A percentile compares a stretch with the other conserved stretches of the same genome.
phyloP scores from a whole-genome alignment of 495 filamentous ascomycete species.

The Neurospora sp. region DNA sequence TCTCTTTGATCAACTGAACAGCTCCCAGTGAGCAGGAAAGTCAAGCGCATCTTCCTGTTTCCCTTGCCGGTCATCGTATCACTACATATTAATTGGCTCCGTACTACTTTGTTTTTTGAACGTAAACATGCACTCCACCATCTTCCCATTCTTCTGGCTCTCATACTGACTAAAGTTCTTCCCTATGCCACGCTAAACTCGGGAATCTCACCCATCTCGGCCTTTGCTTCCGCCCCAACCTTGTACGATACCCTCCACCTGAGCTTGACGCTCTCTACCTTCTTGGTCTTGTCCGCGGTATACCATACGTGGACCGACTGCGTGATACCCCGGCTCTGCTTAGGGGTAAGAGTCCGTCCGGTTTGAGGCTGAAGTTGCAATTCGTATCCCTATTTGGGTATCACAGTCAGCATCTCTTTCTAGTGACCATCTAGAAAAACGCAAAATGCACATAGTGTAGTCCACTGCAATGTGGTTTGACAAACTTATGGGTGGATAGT shows the following conservation, averaged over 20 bases:
- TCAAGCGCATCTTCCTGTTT: background rate
- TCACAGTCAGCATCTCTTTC: background rate
- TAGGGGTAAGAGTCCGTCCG: conserved; percentile 60
- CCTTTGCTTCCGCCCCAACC: conserved; percentile 47
- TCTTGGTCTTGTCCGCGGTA: conserved; percentile 53
- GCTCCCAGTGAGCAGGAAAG: background rate
- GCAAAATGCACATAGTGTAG: background rate
- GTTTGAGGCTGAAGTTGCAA: conserved; percentile 78
- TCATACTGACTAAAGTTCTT: background rate
- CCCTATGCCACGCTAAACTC: conserved; percentile 58
- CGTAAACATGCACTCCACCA: background rate
- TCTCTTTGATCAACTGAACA: background rate
- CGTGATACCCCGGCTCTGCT: conserved; percentile 66
- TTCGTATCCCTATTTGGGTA: conserved; percentile 52
- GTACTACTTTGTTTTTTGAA: background rate
- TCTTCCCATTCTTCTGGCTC: background rate
- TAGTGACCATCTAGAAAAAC: background rate
- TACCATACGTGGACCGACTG: conserved; percentile 69
- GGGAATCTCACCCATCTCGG: conserved; percentile 85
- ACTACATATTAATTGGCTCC: background rate
- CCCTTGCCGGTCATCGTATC: background rate
- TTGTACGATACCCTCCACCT: conserved; percentile 80
- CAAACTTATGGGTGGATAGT: conserved; percentile 1
- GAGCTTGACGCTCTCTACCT: conserved; percentile 72
- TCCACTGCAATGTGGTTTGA: background rate